These are phyloP conservation scores for Akanthomyces lecanii DNA, from an alignment of 2,329 filamentous ascomycete species.

Conservation along the genomic window DNA sequence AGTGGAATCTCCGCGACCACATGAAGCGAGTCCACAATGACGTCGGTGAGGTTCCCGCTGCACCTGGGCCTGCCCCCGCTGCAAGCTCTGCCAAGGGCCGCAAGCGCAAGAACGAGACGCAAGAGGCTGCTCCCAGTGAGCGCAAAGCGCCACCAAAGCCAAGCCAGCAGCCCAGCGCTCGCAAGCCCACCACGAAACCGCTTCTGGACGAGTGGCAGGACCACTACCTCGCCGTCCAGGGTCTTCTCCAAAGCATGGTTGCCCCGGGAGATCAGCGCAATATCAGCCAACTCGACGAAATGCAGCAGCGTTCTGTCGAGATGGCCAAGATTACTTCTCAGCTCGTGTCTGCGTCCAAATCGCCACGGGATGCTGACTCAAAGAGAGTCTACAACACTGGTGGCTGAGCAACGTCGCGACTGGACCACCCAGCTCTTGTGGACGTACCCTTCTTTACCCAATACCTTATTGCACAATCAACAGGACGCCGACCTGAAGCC, in stretches of 20 bases:
- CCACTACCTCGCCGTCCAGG: slow-evolving; percentile 60
- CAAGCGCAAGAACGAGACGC: slow-evolving; percentile 54
- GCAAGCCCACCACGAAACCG: slow-evolving; percentile 34
- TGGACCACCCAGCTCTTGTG: background rate
- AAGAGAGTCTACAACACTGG: slow-evolving; percentile 13
- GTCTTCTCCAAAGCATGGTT: slow-evolving; percentile 48
- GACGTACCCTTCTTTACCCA: background rate
- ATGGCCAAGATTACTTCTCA: slow-evolving; percentile 46
- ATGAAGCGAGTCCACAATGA: slow-evolving; percentile 90
- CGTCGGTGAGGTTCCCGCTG: slow-evolving; percentile 35
- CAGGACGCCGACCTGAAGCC: slow-evolving; percentile 13
- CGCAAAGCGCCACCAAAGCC: slow-evolving; percentile 49
- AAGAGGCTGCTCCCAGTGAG: slow-evolving; percentile 37
- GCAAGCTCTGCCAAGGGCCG: slow-evolving; percentile 41
- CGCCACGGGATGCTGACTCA: background rate
- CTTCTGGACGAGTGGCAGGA: slow-evolving; percentile 55
- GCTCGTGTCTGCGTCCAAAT: slow-evolving; percentile 5
- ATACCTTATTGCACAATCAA: slow-evolving; percentile 7
- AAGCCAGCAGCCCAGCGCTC: slow-evolving; percentile 30
- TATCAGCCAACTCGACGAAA: slow-evolving; percentile 48
- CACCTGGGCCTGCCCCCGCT: slow-evolving; percentile 39
- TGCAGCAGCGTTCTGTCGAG: slow-evolving; percentile 46
- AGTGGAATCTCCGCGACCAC: slow-evolving; percentile 95
- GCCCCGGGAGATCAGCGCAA: slow-evolving; percentile 51
- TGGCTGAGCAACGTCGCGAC: background rate